Evolutionary conservation across 202 grass and related monocot genomes (phyloP), one percentile per base, ranked within the genome.

Genomic region (Digitaria exilis): DNA sequence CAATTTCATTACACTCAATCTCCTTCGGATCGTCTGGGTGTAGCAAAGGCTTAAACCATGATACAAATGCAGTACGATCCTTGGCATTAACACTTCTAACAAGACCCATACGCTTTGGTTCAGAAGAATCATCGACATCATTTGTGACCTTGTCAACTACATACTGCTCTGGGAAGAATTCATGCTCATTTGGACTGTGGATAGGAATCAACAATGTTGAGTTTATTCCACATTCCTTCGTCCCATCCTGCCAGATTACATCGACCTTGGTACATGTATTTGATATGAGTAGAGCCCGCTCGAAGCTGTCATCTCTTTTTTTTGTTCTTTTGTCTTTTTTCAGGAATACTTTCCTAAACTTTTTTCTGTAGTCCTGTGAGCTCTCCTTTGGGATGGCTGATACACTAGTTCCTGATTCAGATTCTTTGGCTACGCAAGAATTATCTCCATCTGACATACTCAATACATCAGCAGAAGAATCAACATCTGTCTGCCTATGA

Each of bases 151-250:
- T 91, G 75, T 99, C 93, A 44, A 96, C 71, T 6, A 92, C 91
- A 84, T 94, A 99, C 46, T 94, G 89, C 82, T 96, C 93, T 6
- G 96, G 96, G 43, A 99, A 99, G 76, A 96, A 96, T 43, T 99
- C 96, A 86, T 94, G 85, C 25, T 99, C 96, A 84, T 89, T 94
- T 70, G 96, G 93, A 76, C 52, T 99, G 42, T 92, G 89, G 77
- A 99, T 92, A 8, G 93, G 93, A 73, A 99, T 95, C 62, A 99
- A 44, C 26, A 81, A 92, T 9, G 85, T 96, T 29, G 96, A 92
- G n/a, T 72, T 83, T 55, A 92, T 45, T 32, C 84, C 84, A 76
- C 17, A 85, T 77, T 94, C 91, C 80, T 75, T 94, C n/a, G 80
- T 96, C 59, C 93, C 96, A 81, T 96, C 89, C 80, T 99, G 96